Evolutionary conservation across 495 filamentous ascomycete species (phyloP), one percentile per base, ranked within the genome.

Genomic region (Neurospora sp.): DNA sequence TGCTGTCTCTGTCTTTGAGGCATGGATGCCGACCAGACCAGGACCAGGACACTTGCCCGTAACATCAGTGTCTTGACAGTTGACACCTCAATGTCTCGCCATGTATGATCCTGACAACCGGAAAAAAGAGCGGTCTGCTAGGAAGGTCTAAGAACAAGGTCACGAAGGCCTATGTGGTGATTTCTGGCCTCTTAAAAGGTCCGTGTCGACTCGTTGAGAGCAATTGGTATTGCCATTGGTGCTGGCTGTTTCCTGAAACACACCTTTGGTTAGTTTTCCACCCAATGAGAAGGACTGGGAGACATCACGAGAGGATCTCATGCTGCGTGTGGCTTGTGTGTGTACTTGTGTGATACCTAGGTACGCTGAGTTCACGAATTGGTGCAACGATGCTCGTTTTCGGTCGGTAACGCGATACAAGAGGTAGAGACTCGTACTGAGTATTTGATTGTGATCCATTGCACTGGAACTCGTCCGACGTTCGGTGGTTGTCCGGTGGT

Each of bases 221-320:
- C 23, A 31, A 66, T 35, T 66, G 23, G 6, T 5, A 0, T 66
- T 35, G 14, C 14, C 1, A 66, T 66, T 66, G 54, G 54, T 37
- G 27, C 27, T 66, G 2, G 27, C 27, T 66, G 2, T 14, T 66
- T 66, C 54, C 54, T 23, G 3, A 31, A 31, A 48, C 44, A 48
- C 11, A 59, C 48, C 12, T 31, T 62, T 16, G 11, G 54, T 16
- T 1, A 40, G n/a, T 11, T 41, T 44, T 31, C 27, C 5, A 4
- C 66, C 75, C 77, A 78, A 76, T 78, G 69, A 72, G 42, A 23
- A 9, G 20, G 27, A 12, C 11, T 4, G 41, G 12, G 70, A 48
- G 40, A 35, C 44, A 74, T 77, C 76, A 79, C 74, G 74, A 77
- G 77, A 79, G 72, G 12, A 44, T 75, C 70, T 75, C 48, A 31